Conservation (phyloP, 2,329 filamentous ascomycete genomes). For the Ascochyta rabiei region DNA sequence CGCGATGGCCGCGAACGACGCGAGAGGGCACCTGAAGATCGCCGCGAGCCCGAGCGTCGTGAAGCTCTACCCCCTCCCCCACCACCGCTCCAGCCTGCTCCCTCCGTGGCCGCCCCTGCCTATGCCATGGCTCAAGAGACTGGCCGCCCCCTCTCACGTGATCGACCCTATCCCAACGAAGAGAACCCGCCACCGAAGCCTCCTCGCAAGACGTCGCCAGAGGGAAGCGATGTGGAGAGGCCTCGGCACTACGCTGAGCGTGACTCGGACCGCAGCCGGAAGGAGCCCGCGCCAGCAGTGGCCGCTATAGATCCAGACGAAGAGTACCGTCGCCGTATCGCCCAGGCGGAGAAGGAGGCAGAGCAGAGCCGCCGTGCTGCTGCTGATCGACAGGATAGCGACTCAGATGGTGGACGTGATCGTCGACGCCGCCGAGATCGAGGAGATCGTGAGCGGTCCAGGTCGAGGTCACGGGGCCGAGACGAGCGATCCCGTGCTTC, state of each 20-base stretch:
- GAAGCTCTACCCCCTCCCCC: conserved; percentile 24
- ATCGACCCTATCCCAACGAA: conserved; percentile 44
- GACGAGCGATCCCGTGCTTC: conserved; percentile 34
- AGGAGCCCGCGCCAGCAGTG: conserved; percentile 38
- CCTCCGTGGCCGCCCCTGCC: conserved; percentile 20
- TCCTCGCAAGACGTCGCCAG: conserved; percentile 38
- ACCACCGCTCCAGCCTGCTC: conserved; percentile 18
- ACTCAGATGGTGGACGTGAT: conserved; percentile 44
- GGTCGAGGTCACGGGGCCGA: conserved; percentile 31
- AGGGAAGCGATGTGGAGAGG: conserved; percentile 44
- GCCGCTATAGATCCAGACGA: conserved; percentile 54
- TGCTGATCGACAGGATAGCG: conserved; percentile 36
- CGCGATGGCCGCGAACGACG: conserved; percentile 33
- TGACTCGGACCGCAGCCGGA: conserved; percentile 39
- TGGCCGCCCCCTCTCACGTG: conserved; percentile 35
- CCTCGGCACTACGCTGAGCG: conserved; percentile 47
- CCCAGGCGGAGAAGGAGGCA: conserved; percentile 55
- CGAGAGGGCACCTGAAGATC: conserved; percentile 25
- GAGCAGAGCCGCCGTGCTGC: conserved; percentile 43
- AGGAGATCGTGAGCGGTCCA: conserved; percentile 32
- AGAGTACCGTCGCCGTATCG: conserved; percentile 57
- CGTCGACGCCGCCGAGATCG: conserved; percentile 42
- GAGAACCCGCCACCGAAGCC: conserved; percentile 32
- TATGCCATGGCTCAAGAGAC: conserved; percentile 3
- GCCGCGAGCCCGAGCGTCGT: conserved; percentile 25